phyloP scores from a whole-genome alignment of 2,329 filamentous ascomycete genomes.

The Clarireedia paspali region DNA sequence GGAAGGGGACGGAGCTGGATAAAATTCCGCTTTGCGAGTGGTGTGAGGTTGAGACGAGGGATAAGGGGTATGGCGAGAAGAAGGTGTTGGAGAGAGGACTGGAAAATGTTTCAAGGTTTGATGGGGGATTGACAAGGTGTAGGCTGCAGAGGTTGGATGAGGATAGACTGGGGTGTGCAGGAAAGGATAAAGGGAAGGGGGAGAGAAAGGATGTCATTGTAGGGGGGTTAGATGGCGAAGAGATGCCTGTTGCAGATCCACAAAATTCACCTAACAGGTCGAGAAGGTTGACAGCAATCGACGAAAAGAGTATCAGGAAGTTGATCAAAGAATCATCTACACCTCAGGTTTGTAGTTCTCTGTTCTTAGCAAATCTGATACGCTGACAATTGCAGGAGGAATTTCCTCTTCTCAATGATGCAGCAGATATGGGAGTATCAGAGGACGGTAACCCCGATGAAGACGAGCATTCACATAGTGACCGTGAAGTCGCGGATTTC shows the following conservation, averaged over 20 bases:
- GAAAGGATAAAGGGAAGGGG: background rate
- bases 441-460: constrained; percentile 16
- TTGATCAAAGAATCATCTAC: constrained; percentile 10
- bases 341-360: background rate
- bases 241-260: background rate
- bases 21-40: constrained; percentile 42
- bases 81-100: constrained; percentile 36
- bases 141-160: constrained; percentile 35
- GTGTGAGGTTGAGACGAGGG: constrained; percentile 35
- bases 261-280: background rate
- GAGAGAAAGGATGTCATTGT: background rate
- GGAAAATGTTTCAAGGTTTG: constrained; percentile 35
- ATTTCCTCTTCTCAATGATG: constrained; percentile 15
- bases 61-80: constrained; percentile 21
- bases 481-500: constrained; percentile 8
- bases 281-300: constrained; percentile 2
- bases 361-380: background rate
- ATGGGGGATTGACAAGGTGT: constrained; percentile 39
- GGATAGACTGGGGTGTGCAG: constrained; percentile 6
- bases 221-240: constrained; percentile 7
- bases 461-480: constrained; percentile 8
- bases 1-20: constrained; percentile 34
- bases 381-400: constrained; percentile 1
- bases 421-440: constrained; percentile 14
- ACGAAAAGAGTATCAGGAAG: constrained; percentile 11